These are phyloP conservation scores for Colletotrichum tropicicola DNA, from an alignment of 2,329 filamentous ascomycete species.

Conservation along the genomic window DNA sequence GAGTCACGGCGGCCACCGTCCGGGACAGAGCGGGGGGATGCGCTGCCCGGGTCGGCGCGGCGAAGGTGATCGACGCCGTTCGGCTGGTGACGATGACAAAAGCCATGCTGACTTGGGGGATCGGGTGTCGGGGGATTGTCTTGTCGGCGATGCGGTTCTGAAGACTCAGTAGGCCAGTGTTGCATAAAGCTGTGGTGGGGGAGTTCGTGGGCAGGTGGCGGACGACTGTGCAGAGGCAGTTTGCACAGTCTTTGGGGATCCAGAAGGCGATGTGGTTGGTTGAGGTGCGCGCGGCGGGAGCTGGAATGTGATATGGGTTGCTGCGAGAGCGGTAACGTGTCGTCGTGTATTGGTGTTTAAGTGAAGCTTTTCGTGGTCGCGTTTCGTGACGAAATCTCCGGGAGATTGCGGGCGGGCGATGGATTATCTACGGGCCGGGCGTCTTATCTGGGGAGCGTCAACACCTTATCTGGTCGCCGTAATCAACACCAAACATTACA, in stretches of 20 bases:
- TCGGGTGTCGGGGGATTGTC: conserved; percentile 43
- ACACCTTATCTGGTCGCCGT: neutral
- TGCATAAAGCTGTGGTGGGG: conserved; percentile 69
- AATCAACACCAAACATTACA: too few species aligned
- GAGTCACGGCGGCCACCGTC: conserved; percentile 36
- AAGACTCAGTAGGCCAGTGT: conserved; percentile 61
- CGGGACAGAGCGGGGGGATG: conserved; percentile 46
- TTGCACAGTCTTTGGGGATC: conserved; percentile 58
- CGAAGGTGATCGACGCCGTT: conserved; percentile 45
- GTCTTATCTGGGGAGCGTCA: conserved; percentile 12
- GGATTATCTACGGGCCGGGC: conserved; percentile 26
- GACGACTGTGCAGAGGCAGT: conserved; percentile 59
- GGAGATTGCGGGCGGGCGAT: conserved; percentile 30
- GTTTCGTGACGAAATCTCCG: conserved; percentile 24
- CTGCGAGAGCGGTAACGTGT: conserved; percentile 11
- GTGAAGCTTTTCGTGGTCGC: conserved; percentile 16
- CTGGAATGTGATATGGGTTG: conserved; percentile 10
- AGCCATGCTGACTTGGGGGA: conserved; percentile 65
- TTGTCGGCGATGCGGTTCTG: conserved; percentile 50
- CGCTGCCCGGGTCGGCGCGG: conserved; percentile 43
- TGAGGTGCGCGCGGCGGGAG: neutral
- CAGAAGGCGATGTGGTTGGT: neutral
- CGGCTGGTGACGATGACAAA: conserved; percentile 50
- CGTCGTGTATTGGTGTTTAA: conserved; percentile 10
- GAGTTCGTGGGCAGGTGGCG: conserved; percentile 40